A percentile compares a stretch with the other conserved stretches of the same genome.
These are phyloP conservation scores for Cryptosporidium ryanae DNA, from an alignment of 169 alveolate genomes.

Conservation along the genomic window DNA sequence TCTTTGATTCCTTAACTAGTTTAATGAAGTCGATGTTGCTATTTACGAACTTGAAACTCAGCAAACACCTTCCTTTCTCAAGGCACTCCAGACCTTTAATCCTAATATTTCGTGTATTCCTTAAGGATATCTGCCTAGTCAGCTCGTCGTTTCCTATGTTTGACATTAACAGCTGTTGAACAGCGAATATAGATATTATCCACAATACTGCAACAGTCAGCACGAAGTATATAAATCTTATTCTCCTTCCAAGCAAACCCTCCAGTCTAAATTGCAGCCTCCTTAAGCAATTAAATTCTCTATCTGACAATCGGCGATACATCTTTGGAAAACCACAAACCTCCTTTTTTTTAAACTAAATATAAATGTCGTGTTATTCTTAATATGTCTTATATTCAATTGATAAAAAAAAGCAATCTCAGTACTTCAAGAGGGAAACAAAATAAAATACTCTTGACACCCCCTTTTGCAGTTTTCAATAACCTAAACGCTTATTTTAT, in stretches of 20 bases:
- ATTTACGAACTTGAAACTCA: neutral
- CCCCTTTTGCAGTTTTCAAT: too few species aligned
- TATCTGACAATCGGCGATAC: neutral
- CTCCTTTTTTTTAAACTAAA: neutral
- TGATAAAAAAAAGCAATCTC: too few species aligned
- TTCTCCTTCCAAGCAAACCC: conserved; percentile 17
- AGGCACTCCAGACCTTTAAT: conserved; percentile 24
- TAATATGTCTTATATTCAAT: too few species aligned
- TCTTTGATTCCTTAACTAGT: conserved; percentile 24
- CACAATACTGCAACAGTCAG: conserved; percentile 14
- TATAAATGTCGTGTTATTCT: neutral
- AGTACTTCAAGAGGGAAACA: too few species aligned
- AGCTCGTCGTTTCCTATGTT: conserved; percentile 1
- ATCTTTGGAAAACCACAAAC: neutral
- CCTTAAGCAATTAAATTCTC: neutral
- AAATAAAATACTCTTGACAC: too few species aligned
- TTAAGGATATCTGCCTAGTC: neutral
- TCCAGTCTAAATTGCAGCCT: conserved; percentile 9
- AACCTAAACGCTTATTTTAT: too few species aligned
- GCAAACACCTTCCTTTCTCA: conserved; percentile 21
- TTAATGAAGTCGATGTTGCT: conserved; percentile 2
- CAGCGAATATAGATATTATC: conserved; percentile 18
- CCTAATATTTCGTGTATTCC: neutral
- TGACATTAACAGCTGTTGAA: conserved; percentile 28
- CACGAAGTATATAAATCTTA: conserved; percentile 8